A percentile compares a stretch with the other conserved stretches of the same genome.
phyloP scores from a whole-genome alignment of 148 eudicot species.

The Simmondsia chinensis region DNA sequence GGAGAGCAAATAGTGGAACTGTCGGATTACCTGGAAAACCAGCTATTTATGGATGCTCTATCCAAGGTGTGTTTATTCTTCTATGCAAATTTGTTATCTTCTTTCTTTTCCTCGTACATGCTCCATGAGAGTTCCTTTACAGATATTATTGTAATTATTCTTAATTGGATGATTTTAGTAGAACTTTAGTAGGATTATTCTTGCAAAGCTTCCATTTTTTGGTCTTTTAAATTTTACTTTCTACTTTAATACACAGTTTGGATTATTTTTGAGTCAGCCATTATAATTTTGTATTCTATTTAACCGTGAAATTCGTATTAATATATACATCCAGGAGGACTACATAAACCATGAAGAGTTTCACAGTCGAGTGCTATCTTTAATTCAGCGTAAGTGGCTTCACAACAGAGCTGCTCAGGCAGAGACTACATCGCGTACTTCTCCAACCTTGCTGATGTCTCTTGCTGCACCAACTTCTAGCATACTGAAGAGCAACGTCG shows the following conservation, averaged over 20 bases:
- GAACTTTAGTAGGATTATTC: too few relatives aligned
- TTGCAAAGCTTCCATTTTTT: too few relatives aligned
- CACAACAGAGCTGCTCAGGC: constrained; percentile 10
- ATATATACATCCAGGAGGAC: constrained; percentile 20
- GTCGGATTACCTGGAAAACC: constrained; percentile 17
- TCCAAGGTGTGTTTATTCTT: constrained; percentile 18
- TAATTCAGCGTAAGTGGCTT: constrained; percentile 10
- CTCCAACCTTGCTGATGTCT: constrained; percentile 3
- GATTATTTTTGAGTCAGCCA: not conserved
- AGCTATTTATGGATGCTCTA: constrained; percentile 14
- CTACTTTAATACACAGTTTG: not conserved
- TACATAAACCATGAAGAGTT: constrained; percentile 13
- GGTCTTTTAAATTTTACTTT: not conserved
- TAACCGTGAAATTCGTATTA: not conserved
- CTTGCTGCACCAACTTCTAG: constrained; percentile 7
- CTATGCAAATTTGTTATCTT: not conserved
- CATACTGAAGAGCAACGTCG: constrained; percentile 4
- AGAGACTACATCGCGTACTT: constrained; percentile 3
- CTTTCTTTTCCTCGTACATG: not conserved
- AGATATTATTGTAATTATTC: not conserved
- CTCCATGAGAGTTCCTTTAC: not conserved
- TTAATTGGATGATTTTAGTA: not conserved
- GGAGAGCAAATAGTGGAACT: constrained; percentile 4
- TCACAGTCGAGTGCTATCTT: constrained; percentile 9
- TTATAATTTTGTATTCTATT: too few relatives aligned